A percentile compares a stretch with the other conserved stretches of the same genome.
phyloP scores from a whole-genome alignment of 495 filamentous ascomycete species.

The Pyronema domesticum region DNA sequence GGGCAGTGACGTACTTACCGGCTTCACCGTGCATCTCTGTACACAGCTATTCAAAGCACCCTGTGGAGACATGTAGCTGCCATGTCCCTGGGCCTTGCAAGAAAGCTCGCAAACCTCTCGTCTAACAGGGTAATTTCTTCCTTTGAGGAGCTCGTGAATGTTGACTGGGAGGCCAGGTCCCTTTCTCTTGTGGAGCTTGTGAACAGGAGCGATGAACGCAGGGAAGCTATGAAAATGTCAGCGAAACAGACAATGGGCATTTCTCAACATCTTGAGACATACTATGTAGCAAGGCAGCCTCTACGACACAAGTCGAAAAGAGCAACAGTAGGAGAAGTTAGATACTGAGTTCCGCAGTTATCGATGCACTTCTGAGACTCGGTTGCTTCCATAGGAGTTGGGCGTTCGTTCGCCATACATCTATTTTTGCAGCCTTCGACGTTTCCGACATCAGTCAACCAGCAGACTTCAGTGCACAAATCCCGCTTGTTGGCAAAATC shows the following conservation, averaged over 20 bases:
- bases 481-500: neutral
- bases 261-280: neutral
- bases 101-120: neutral
- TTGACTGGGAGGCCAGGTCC: neutral
- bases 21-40: neutral
- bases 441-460: neutral
- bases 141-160: neutral
- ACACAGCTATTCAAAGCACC: neutral
- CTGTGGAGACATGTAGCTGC: neutral
- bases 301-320: neutral
- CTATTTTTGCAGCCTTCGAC: neutral
- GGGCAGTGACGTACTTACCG: neutral
- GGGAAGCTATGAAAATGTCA: conserved; percentile 1
- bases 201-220: neutral
- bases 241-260: neutral
- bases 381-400: neutral
- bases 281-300: conserved; percentile 5
- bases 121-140: neutral
- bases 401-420: neutral
- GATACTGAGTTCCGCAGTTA: neutral
- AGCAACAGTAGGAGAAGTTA: neutral
- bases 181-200: conserved; percentile 1
- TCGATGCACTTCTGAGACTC: neutral
- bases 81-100: neutral
- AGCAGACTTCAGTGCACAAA: conserved; percentile 2